Percentiles rank a stretch among this genome's conserved stretches.
Conservation (phyloP, 2,329 filamentous ascomycete species). For the Lasiodiplodia citricola region DNA sequence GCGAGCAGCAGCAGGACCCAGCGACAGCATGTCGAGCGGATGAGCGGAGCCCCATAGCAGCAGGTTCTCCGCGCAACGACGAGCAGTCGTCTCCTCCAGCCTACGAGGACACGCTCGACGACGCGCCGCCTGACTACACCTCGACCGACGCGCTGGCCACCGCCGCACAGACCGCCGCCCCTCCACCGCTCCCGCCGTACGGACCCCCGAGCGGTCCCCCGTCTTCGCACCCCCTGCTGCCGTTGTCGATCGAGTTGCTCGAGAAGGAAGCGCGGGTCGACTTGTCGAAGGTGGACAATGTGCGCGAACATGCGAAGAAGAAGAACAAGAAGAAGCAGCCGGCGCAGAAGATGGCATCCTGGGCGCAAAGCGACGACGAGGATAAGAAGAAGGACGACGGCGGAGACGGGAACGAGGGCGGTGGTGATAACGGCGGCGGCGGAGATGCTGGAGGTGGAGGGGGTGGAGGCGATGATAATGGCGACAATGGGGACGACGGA, state of each 20-base stretch:
- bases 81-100: slow-evolving; percentile 40
- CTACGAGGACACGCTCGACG: slow-evolving; percentile 50
- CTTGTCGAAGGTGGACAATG: slow-evolving; percentile 60
- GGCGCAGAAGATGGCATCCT: slow-evolving; percentile 40
- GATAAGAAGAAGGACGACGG: slow-evolving; percentile 52
- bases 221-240: not conserved
- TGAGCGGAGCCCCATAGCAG: too few relatives aligned
- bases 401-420: slow-evolving; percentile 36
- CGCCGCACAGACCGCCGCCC: slow-evolving; percentile 25
- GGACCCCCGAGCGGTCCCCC: not conserved
- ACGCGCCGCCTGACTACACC: slow-evolving; percentile 54
- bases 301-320: slow-evolving; percentile 56
- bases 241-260: slow-evolving; percentile 5
- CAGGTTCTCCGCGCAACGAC: too few relatives aligned
- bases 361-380: slow-evolving; percentile 53
- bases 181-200: slow-evolving; percentile 10
- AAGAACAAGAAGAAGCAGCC: slow-evolving; percentile 62
- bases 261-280: slow-evolving; percentile 54
- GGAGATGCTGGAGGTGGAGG: slow-evolving; percentile 44
- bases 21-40: not conserved
- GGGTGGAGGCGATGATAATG: slow-evolving; percentile 36
- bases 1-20: not conserved
- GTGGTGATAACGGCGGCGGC: slow-evolving; percentile 39
- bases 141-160: slow-evolving; percentile 46
- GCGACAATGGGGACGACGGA: slow-evolving; percentile 35